Evolutionary conservation across 2,329 filamentous ascomycete genomes (phyloP), one percentile per base, ranked within the genome.

Genomic region (Paecilomyces dactylethromorphus): DNA sequence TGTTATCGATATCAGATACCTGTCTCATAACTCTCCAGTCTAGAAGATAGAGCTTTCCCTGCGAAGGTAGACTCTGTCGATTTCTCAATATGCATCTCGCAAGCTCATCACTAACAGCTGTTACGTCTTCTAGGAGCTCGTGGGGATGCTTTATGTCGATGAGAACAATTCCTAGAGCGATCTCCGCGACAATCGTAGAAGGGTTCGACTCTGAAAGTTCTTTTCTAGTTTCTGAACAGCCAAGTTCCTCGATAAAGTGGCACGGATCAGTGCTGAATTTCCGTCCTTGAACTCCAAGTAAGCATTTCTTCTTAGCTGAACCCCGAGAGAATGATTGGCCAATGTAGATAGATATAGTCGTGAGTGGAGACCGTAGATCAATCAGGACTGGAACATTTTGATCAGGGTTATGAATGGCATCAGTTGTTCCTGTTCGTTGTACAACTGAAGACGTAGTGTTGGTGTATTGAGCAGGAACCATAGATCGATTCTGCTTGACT

Each of bases 31-130:
- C 60, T 7, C 56, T 63, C 15, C 65, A 63, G 49, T 70, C 63
- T 11, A 77, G 65, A 52, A 77, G 66, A 50, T 76, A 67, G 3
- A 77, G 65, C 26, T 65, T 69, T 15, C 71, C 74, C 1, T 49
- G 58, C 12, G 35, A 31, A 6, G 65, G 59, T 2, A 59, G 54
- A 1, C 12, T 13, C 13, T 45, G 15, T 10, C 51, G 21, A n/a
- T 26, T 53, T 21, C 29, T 18, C 10, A 59, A 49, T 6, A 69
- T 50, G 3, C 29, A 18, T 2, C 58, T 52, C 54, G 58, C 61
- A 54, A 70, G 54, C 2, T 54, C 39, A 50, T 62, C 66, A 32
- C 57, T 65, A n/a, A 67, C 45, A 11, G 63, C 58, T 45, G 65
- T 62, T n/a, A 71, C 67, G 56, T 64, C 65, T 58, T 32, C 60